A percentile compares a stretch with the other conserved stretches of the same genome.
Evolutionary conservation across 331 rosid species (phyloP).

Genomic region (Acacia concinna): DNA sequence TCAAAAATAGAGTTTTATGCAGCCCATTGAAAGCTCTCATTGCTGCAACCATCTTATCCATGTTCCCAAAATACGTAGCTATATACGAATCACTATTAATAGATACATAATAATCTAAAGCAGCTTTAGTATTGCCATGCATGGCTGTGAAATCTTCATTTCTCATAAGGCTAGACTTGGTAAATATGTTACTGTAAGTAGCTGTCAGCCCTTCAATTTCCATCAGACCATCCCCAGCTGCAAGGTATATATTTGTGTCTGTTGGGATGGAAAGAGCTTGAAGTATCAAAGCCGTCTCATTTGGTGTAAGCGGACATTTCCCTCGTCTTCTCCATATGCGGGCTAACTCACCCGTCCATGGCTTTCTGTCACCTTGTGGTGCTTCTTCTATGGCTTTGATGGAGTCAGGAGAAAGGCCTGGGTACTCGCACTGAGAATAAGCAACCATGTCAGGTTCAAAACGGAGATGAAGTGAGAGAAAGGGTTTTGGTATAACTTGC

Average conservation of each 20-base stretch:
- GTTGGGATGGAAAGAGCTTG: conserved; percentile 69
- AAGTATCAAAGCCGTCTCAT: conserved; percentile 78
- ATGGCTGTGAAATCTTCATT: conserved; percentile 78
- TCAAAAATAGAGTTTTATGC: conserved; percentile 71
- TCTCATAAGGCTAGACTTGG: conserved; percentile 74
- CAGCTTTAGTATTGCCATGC: conserved; percentile 98
- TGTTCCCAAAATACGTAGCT: conserved; percentile 90
- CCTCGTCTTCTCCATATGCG: conserved; percentile 77
- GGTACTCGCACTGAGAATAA: conserved; percentile 82
- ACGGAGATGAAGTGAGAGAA: conserved; percentile 88
- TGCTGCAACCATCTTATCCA: conserved; percentile 98
- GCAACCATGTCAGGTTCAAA: conserved; percentile 98
- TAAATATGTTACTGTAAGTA: conserved; percentile 59
- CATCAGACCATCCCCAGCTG: conserved; percentile 94
- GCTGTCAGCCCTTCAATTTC: conserved; percentile 72
- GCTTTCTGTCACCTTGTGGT: conserved; percentile 63
- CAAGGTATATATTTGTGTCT: conserved; percentile 72
- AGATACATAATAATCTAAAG: conserved; percentile 83
- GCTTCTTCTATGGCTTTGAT: conserved; percentile 66
- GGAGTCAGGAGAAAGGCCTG: conserved; percentile 61
- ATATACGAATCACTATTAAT: conserved; percentile 80
- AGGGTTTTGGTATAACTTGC: conserved; percentile 89
- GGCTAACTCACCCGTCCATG: conserved; percentile 88
- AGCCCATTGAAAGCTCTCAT: conserved; percentile 75
- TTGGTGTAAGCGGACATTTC: conserved; percentile 89